Evolutionary conservation across 345 rosid species (phyloP).

Genomic region (Salix dunnii): DNA sequence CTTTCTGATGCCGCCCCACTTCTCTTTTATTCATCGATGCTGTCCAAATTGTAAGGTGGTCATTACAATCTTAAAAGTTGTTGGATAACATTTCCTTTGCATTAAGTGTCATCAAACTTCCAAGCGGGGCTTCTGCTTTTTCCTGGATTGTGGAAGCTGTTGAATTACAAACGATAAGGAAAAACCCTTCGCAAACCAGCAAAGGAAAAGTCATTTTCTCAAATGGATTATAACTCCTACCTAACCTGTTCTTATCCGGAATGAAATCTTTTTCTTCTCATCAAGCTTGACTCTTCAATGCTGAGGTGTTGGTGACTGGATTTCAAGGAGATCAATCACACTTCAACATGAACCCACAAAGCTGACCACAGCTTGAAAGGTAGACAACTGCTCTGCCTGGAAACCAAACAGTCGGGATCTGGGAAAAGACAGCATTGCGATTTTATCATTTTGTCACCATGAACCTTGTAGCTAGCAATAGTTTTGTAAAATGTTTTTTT

Average conservation of each 20-base stretch:
- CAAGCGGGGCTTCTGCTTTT: neutral
- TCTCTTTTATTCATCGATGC: neutral
- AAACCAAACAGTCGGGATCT: neutral
- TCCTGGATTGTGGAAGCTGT: neutral
- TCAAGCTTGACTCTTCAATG: neutral
- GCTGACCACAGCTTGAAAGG: neutral
- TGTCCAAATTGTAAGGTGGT: too few relatives aligned
- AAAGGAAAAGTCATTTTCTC: neutral
- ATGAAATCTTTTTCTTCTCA: too few relatives aligned
- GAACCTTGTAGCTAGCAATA: too few relatives aligned
- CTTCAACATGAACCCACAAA: too few relatives aligned
- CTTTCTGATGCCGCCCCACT: slow-evolving; percentile 33
- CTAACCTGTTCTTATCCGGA: too few relatives aligned
- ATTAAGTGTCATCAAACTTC: neutral
- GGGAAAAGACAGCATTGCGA: neutral
- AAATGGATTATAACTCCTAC: neutral
- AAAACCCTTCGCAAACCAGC: neutral
- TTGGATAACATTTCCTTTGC: neutral
- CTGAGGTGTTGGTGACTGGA: slow-evolving; percentile 3
- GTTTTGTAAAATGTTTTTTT: too few relatives aligned
- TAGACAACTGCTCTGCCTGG: neutral
- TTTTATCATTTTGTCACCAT: too few relatives aligned
- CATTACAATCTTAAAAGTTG: neutral
- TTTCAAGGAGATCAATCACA: neutral
- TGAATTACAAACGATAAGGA: neutral